These are phyloP conservation scores for Aphanomyces astaci DNA, from an alignment of 352 stramenopile species.

Conservation along the genomic window DNA sequence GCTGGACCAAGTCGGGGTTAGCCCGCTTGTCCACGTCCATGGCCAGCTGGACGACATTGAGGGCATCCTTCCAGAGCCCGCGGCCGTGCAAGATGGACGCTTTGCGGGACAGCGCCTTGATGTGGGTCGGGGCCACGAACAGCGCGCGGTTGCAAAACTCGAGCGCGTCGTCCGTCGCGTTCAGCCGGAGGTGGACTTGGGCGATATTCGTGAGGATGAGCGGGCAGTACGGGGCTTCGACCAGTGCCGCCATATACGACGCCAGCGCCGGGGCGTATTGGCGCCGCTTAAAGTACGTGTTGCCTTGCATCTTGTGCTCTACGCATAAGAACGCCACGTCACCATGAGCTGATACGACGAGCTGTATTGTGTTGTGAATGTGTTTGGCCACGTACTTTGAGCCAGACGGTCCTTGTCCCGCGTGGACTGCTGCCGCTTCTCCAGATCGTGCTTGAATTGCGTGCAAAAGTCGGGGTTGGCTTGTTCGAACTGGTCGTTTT, in stretches of 20 bases:
- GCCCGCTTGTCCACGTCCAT: conserved; percentile 32
- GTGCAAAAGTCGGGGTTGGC: conserved; percentile 72
- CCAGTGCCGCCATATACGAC: conserved; percentile 61
- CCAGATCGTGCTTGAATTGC: conserved; percentile 69
- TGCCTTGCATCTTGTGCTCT: conserved; percentile 56
- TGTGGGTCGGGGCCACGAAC: conserved; percentile 42
- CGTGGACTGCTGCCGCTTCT: conserved; percentile 47
- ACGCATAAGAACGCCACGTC: conserved; percentile 1
- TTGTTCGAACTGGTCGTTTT: conserved; percentile 63
- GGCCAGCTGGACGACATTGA: conserved; percentile 45
- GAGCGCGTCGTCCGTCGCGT: conserved; percentile 44
- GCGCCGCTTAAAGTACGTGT: conserved; percentile 49
- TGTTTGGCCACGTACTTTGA: conserved; percentile 47
- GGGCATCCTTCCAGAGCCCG: conserved; percentile 40
- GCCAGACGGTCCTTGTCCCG: conserved; percentile 39
- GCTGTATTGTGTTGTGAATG: neutral
- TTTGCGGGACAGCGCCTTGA: conserved; percentile 66
- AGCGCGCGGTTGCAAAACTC: conserved; percentile 65
- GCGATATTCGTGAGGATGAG: conserved; percentile 64
- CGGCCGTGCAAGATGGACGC: conserved; percentile 45
- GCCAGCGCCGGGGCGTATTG: conserved; percentile 48
- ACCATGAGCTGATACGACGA: neutral
- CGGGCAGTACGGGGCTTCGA: conserved; percentile 46
- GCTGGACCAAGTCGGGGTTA: conserved; percentile 56
- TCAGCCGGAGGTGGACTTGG: conserved; percentile 46